phyloP scores from a whole-genome alignment of 2,329 filamentous ascomycete species.

The Calonectria crousiana region DNA sequence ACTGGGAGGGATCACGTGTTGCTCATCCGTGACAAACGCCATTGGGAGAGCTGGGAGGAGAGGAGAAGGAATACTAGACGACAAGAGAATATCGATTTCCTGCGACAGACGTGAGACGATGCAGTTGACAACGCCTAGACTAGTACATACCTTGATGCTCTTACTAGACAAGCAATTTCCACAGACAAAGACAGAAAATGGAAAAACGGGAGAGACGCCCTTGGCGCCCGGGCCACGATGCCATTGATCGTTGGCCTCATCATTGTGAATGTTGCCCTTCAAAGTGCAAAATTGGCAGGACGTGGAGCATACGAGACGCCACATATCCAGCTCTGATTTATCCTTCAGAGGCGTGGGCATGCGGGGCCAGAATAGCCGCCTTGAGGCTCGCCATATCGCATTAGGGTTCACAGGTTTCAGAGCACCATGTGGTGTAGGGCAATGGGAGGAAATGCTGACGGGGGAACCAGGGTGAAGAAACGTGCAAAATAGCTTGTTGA shows the following conservation, averaged over 20 bases:
- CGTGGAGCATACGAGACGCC: slow-evolving; percentile 73
- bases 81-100: slow-evolving; percentile 79
- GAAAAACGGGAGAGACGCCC: slow-evolving; percentile 76
- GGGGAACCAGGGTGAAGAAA: slow-evolving; percentile 65
- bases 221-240: slow-evolving; percentile 72
- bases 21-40: slow-evolving; percentile 71
- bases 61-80: slow-evolving; percentile 68
- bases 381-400: slow-evolving; percentile 77
- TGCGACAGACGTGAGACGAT: slow-evolving; percentile 51
- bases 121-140: slow-evolving; percentile 15
- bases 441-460: slow-evolving; percentile 39
- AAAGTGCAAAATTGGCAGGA: slow-evolving; percentile 77
- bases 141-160: slow-evolving; percentile 73
- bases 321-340: slow-evolving; percentile 81
- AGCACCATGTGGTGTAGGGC: slow-evolving; percentile 38
- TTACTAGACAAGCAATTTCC: slow-evolving; percentile 71
- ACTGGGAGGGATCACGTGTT: slow-evolving; percentile 70
- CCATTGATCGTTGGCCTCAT: slow-evolving; percentile 57
- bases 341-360: slow-evolving; percentile 77
- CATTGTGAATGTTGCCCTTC: slow-evolving; percentile 35
- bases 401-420: slow-evolving; percentile 65
- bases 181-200: slow-evolving; percentile 77
- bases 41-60: slow-evolving; percentile 78
- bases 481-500: slow-evolving; percentile 75
- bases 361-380: slow-evolving; percentile 72